phyloP scores from a whole-genome alignment of 139 green algal genomes.

The Chlorella sorokiniana region DNA sequence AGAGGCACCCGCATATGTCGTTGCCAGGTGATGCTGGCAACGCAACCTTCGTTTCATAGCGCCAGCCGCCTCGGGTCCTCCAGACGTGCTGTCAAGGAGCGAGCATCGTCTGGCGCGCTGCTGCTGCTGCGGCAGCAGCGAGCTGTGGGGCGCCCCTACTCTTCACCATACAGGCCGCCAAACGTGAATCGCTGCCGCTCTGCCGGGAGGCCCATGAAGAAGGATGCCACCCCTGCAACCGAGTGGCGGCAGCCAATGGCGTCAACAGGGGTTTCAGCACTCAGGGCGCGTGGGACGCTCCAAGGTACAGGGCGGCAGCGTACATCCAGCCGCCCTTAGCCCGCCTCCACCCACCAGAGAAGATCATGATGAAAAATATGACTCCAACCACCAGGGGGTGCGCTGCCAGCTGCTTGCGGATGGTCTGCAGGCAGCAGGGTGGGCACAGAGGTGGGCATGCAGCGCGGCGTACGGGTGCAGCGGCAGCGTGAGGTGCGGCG shows the following conservation, averaged over 20 bases:
- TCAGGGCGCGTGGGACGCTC: neutral
- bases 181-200: constrained; percentile 19
- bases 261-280: too few species aligned
- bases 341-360: constrained; percentile 25
- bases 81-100: neutral
- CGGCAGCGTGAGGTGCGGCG: neutral
- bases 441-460: neutral
- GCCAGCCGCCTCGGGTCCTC: too few species aligned
- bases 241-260: neutral
- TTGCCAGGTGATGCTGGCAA: too few species aligned
- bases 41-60: too few species aligned
- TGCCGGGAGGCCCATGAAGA: constrained; percentile 36
- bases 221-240: constrained; percentile 39
- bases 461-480: neutral
- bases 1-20: too few species aligned
- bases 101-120: neutral
- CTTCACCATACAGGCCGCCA: constrained; percentile 14
- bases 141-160: neutral
- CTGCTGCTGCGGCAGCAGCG: neutral
- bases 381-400: constrained; percentile 37
- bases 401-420: constrained; percentile 40
- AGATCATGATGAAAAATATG: constrained; percentile 48
- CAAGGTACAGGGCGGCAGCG: neutral
- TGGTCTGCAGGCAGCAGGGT: constrained; percentile 15
- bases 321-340: neutral